Base-by-base conservation (phyloP, 2,329 filamentous ascomycete genomes). In the Cladosporium phlei region DNA sequence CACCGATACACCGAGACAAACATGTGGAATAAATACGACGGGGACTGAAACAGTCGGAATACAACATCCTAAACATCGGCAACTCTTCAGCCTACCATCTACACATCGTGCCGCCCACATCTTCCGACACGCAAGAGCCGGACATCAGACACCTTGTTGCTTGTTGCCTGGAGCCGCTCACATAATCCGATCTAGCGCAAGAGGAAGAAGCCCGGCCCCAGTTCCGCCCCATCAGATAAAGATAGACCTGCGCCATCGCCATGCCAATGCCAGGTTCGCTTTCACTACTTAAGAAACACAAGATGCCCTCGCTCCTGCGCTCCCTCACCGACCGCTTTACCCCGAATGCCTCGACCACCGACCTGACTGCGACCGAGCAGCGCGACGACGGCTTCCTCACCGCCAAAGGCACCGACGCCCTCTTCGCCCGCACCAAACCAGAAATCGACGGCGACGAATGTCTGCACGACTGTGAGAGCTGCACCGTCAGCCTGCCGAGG, bases 361-460 rank as follows among this genome's bases (percentile, higher is more conserved):
- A 58, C 49, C 44, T 51, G 4, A 51, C 42, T 10, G 34, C 49
- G 49, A 52, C 37, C 49, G 52, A 47, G 64, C 65, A 45, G 19
- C 55, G 60, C 10, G 43, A 51, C 6, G 58, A 63, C 49, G 70
- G 69, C 20, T 78, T 79, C 57, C 56, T 61, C 32, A 77, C 69
- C 20, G 72, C 73, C 20, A 64, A 69, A 8, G 67, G 68, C 34
- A 66, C 66, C 37, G 68, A 70, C 32, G 67, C 71, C 25, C 74
- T 97, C 8, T 97, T 97, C 66, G 72, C 82, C 43, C 80, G 78
- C 56, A 88, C 88, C 28, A 77, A 85, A 59, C 80, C 86, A n/a
- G 74, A 77, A 3, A 69, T 86, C 32, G 91, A 96, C 67, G 91
- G 90, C 53, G 87, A 94, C 30, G 90, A 90, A 55, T 97, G 93